Evolutionary conservation across 768 basidiomycete genomes (phyloP).

Genomic region (Clitopilus hobsonii): DNA sequence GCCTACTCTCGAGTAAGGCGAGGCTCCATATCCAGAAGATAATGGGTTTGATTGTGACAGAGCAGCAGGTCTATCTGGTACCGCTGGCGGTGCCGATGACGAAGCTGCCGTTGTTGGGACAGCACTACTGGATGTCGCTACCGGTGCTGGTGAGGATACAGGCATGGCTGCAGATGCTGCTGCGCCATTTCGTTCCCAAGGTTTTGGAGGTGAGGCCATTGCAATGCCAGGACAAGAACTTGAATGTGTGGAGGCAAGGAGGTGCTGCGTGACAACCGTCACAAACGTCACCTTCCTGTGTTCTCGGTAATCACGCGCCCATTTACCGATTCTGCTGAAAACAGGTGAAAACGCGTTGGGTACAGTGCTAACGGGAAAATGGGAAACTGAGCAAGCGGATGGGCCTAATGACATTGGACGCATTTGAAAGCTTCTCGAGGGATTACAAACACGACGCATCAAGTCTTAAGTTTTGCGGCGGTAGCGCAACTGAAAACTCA

Average conservation of each 20-base stretch:
- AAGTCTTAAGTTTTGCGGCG: too few species aligned
- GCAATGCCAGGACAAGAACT: slow-evolving; percentile 1
- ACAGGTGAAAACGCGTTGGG: neutral
- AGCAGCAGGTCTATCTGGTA: slow-evolving; percentile 63
- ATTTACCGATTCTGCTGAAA: neutral
- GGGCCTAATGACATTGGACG: too few species aligned
- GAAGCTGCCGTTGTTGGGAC: slow-evolving; percentile 16
- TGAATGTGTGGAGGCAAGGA: slow-evolving; percentile 5
- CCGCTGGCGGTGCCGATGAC: slow-evolving; percentile 22
- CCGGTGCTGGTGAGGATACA: slow-evolving; percentile 20
- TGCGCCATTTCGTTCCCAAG: slow-evolving; percentile 71
- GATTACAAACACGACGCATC: too few species aligned
- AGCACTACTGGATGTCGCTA: slow-evolving; percentile 21
- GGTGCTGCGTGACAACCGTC: neutral
- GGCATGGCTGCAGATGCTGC: slow-evolving; percentile 25
- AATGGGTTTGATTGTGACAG: slow-evolving; percentile 38
- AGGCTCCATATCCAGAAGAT: slow-evolving; percentile 21
- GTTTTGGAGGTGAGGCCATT: slow-evolving; percentile 87
- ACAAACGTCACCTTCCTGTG: neutral
- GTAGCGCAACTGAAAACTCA: too few species aligned
- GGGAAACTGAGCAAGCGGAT: too few species aligned
- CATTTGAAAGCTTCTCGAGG: too few species aligned
- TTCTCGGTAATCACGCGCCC: neutral
- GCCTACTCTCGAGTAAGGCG: slow-evolving; percentile 40
- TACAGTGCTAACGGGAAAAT: too few species aligned